phyloP scores from a whole-genome alignment of 2,329 filamentous ascomycete genomes.

The Shiraia bambusicola region DNA sequence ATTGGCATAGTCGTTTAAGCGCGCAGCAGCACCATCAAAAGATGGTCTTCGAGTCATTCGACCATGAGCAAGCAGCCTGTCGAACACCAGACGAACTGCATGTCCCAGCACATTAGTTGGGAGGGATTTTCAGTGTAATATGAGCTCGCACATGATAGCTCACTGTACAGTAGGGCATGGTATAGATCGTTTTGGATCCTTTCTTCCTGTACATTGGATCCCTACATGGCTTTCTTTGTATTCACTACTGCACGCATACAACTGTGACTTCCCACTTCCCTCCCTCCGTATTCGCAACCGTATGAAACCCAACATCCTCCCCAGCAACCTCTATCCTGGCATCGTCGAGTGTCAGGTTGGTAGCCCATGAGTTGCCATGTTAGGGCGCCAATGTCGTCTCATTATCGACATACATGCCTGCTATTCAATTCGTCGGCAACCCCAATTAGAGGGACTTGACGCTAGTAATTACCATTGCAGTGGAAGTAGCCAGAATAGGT shows the following conservation, averaged over 20 bases:
- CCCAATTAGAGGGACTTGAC: background rate
- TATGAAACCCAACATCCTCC: conserved; percentile 13
- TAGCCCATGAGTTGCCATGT: conserved; percentile 49
- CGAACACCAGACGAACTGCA: background rate
- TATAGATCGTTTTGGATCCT: conserved; percentile 34
- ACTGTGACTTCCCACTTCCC: conserved; percentile 27
- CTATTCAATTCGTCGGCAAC: conserved; percentile 10
- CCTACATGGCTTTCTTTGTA: background rate
- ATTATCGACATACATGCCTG: conserved; percentile 59
- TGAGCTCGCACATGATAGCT: conserved; percentile 22
- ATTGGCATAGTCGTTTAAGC: conserved; percentile 52
- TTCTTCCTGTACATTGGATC: conserved; percentile 29
- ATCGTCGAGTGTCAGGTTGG: conserved; percentile 39
- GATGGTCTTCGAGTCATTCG: conserved; percentile 53
- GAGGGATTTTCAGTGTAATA: conserved; percentile 16
- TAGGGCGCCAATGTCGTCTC: conserved; percentile 54
- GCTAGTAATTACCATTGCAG: conserved; percentile 35
- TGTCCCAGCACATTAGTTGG: conserved; percentile 3
- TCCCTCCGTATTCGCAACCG: conserved; percentile 18
- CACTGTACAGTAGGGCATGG: conserved; percentile 41
- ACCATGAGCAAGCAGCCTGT: conserved; percentile 33
- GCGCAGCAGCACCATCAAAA: conserved; percentile 50
- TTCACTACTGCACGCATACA: conserved; percentile 7
- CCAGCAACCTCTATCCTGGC: conserved; percentile 17
- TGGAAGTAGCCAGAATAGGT: conserved; percentile 49